Evolutionary conservation across 2,329 filamentous ascomycete genomes (phyloP), one percentile per base, ranked within the genome.

Genomic region (Neocucurbitaria cava): DNA sequence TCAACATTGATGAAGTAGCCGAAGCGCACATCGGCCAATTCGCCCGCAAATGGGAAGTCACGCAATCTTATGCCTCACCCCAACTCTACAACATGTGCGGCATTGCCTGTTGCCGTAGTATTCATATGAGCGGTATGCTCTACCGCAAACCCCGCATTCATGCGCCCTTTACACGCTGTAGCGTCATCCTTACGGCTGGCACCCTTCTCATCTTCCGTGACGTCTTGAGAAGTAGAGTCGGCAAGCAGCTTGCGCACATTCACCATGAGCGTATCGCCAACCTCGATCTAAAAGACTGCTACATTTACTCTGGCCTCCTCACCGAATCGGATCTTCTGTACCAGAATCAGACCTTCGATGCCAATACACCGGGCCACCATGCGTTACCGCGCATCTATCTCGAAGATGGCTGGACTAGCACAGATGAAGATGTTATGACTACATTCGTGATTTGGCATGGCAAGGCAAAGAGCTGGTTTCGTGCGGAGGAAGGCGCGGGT

Each of bases 401-500:
- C 28, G 80, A 84, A 47, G 85, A 88, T 58, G 80, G 80, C 17
- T 87, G 84, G 82, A 88, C 85, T 18, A 83, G 79, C 23, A 82
- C 81, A 0, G 86, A 89, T 59, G 86, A 88, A 63, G 86, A 88
- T 62, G 82, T 83, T n/a, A 86, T 86, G 75, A 87, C 85, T 0
- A 86, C 83, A 2, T 89, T 89, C 65, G 86, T 88, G n/a, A 77
- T 89, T 38, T 89, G 86, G 86, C 83, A 87, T 60, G 83, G 82
- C 33, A 79, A 81, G 58, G 79, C 77, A 54, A 86, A 85, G 64
- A 81, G 79, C 8, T 82, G 83, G 64, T 87, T 88, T 66, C 69
- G 78, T 17, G 73, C 71, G 7, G 66, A 73, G 50, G 65, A 74
- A 50, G 68, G 68, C 6, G 70, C 70, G 5, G 71, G 72, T 0